A percentile compares a stretch with the other conserved stretches of the same genome.
Evolutionary conservation across 2,329 filamentous ascomycete genomes (phyloP).

Genomic region (Colletotrichum gigasporum): DNA sequence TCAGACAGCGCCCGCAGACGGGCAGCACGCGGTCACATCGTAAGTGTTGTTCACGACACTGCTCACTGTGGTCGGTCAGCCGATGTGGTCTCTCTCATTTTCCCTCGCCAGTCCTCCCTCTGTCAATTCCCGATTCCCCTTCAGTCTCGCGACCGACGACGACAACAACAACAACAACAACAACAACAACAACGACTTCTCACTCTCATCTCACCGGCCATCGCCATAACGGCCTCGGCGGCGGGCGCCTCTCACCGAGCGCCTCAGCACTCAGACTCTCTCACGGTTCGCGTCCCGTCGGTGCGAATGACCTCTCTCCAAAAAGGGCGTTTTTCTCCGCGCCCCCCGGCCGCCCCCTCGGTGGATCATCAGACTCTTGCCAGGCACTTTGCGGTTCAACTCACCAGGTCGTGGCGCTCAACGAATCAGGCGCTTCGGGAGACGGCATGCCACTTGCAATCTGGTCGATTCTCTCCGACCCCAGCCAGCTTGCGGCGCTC

Average conservation of each 20-base stretch:
- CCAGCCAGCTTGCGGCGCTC: constrained; percentile 15
- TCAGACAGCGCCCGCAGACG: constrained; percentile 30
- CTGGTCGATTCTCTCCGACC: constrained; percentile 29
- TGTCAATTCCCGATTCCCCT: no score
- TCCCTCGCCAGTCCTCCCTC: not conserved
- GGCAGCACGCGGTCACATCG: constrained; percentile 47
- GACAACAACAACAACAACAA: no score
- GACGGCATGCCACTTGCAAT: constrained; percentile 29
- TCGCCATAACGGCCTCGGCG: not conserved
- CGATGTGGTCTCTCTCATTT: not conserved
- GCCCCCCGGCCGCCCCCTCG: not conserved
- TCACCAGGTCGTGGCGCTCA: constrained; percentile 34
- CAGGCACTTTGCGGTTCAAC: no score
- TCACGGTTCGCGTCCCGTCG: not conserved
- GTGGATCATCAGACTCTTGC: constrained; percentile 25
- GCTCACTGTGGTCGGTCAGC: constrained; percentile 45
- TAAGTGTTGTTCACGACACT: constrained; percentile 57
- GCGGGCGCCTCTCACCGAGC: not conserved
- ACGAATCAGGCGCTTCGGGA: constrained; percentile 33
- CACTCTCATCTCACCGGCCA: not conserved
- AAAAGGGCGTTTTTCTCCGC: constrained; percentile 29
- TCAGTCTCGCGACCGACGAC: no score
- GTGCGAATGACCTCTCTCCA: constrained; percentile 24
- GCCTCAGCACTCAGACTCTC: no score
- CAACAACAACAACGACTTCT: not conserved